Conservation (phyloP, 2,329 filamentous ascomycete species). For the Aspergillus sp. region DNA sequence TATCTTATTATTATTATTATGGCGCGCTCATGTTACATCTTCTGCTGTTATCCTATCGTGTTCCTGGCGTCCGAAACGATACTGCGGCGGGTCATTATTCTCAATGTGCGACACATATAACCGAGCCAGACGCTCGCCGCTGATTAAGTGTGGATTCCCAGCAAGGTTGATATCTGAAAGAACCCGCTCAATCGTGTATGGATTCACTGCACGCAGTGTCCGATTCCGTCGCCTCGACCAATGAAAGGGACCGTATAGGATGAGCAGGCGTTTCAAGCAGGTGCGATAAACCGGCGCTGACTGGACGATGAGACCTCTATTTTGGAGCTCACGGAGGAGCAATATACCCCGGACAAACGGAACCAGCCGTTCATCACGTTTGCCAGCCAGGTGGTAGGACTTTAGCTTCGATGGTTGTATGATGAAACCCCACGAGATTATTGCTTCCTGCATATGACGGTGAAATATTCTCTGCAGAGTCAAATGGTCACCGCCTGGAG, state of each 20-base stretch:
- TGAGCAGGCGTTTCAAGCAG: conserved; percentile 37
- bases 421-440: conserved; percentile 53
- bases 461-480: conserved; percentile 45
- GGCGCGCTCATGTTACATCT: too few species aligned
- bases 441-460: conserved; percentile 44
- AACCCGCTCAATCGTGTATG: conserved; percentile 31
- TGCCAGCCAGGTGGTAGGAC: conserved; percentile 20
- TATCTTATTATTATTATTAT: not conserved
- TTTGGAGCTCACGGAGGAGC: conserved; percentile 39
- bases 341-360: conserved; percentile 41
- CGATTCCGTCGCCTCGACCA: conserved; percentile 31
- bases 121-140: conserved; percentile 8
- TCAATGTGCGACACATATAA: too few species aligned
- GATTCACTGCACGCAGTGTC: conserved; percentile 36
- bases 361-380: conserved; percentile 26
- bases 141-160: conserved; percentile 30
- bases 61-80: not conserved
- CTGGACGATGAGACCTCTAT: conserved; percentile 35
- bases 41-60: not conserved
- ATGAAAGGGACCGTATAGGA: conserved; percentile 35
- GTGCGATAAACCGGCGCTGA: conserved; percentile 29
- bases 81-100: too few species aligned
- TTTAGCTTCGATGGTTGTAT: conserved; percentile 24
- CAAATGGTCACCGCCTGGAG: conserved; percentile 17
- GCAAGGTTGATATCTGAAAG: conserved; percentile 33